Base-by-base conservation (phyloP, 1,139 yeast species). In the Sugiyamaella paludigena region DNA sequence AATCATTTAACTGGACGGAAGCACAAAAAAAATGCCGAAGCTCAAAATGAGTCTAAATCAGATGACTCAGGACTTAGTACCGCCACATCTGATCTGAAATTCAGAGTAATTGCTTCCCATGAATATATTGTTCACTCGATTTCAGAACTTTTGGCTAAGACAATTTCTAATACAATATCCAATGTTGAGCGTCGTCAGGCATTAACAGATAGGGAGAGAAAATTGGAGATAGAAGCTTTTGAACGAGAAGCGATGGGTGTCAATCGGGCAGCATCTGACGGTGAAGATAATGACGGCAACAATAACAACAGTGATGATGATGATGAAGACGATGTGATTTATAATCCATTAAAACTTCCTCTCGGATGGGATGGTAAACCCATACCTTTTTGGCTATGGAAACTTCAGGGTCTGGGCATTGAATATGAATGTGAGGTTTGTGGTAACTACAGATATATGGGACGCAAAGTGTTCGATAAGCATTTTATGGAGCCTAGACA, bases 321-420 rank as follows among this genome's bases (percentile, higher is more conserved):
- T 10, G 65, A 58, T 8, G 63, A 56, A 2, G 65, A 61, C 12
- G 65, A 55, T 8, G 53, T 51, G 6, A 41, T 52, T 8, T 56
- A 58, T 38, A 60, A 58, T 24, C 80, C 84, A 6, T 72, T 80
- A 49, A 80, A 84, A 53, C 67, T 87, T 48, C 96, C 96, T 0
- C 55, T 87, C 1, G 98, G 96, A 0, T 78, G 87, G 32, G 96
- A 91, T 66, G 98, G 98, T 0, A 78, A 78, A 36, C 97, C 98
- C 0, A 88, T 92, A 35, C 98, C 98, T 1, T 81, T 76, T 51
- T 92, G 99, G 99, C 71, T 92, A 28, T 91, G 82, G 75, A 92
- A 91, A 64, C 72, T 89, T 32, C 92, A 88, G 60, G 98, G 98
- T 0, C 72, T 91, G 10, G 88, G 87, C 50, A 78, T 80, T 46